Evolutionary conservation across 305 asterid species (phyloP).

Genomic region (Solanum hybrid): DNA sequence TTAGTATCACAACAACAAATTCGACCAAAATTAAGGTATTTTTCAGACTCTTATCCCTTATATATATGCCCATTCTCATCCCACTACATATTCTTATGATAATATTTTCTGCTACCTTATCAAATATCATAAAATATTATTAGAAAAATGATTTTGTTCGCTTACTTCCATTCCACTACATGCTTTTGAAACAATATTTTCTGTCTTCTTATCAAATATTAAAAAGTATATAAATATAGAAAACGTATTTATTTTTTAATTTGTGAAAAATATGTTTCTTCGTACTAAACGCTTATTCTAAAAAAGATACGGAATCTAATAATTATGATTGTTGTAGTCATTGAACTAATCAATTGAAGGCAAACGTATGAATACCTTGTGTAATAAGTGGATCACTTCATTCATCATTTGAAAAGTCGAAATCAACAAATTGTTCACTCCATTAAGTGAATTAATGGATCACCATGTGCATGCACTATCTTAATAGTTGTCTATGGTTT

Average conservation of each 20-base stretch:
- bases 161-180: background rate
- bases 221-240: no score
- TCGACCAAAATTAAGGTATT: no score
- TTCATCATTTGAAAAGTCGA: background rate
- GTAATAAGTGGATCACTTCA: background rate
- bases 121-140: no score
- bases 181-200: background rate
- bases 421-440: background rate
- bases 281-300: background rate
- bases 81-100: no score
- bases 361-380: background rate
- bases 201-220: background rate
- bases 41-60: no score
- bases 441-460: background rate
- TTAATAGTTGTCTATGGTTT: background rate
- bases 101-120: no score
- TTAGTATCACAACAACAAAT: no score
- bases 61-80: no score
- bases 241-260: no score
- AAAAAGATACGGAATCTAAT: background rate
- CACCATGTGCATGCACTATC: background rate
- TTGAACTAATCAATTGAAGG: background rate
- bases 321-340: background rate
- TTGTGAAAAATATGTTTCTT: background rate
- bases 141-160: no score